Conservation (phyloP, 805 yeast genomes). For the Candida andamanensis region DNA sequence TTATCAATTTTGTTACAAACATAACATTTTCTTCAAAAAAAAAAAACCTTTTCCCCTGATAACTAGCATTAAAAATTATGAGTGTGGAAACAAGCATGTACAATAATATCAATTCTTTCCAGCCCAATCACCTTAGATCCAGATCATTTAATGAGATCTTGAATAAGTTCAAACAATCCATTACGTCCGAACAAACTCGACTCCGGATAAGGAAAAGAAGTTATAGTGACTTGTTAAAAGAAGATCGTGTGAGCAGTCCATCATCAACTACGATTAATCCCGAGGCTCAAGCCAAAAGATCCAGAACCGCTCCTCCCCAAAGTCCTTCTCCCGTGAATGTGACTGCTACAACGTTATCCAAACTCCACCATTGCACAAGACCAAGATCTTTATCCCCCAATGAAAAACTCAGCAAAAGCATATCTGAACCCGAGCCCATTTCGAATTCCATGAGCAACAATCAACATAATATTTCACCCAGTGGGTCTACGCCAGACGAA, state of each 20-base stretch:
- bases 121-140: slow-evolving; percentile 27
- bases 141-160: slow-evolving; percentile 32
- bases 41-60: too few relatives aligned
- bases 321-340: slow-evolving; percentile 13
- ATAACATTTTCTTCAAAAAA: too few relatives aligned
- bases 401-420: slow-evolving; percentile 8
- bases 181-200: slow-evolving; percentile 9
- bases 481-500: not conserved
- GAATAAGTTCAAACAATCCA: slow-evolving; percentile 19
- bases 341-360: not conserved
- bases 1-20: too few relatives aligned
- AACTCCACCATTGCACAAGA: slow-evolving; percentile 9
- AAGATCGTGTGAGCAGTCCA: slow-evolving; percentile 2
- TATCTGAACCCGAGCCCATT: too few relatives aligned
- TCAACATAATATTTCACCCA: not conserved
- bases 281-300: slow-evolving; percentile 20
- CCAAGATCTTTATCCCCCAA: slow-evolving; percentile 26
- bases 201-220: slow-evolving; percentile 22
- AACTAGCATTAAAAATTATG: too few relatives aligned
- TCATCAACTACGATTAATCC: not conserved
- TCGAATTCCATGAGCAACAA: not conserved
- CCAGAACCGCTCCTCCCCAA: slow-evolving; percentile 46
- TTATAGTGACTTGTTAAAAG: slow-evolving; percentile 19
- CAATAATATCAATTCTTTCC: slow-evolving; percentile 24
- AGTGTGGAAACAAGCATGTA: slow-evolving; percentile 28